Base-by-base conservation (phyloP, 2,329 filamentous ascomycete genomes). In the Phialocephala sp. region DNA sequence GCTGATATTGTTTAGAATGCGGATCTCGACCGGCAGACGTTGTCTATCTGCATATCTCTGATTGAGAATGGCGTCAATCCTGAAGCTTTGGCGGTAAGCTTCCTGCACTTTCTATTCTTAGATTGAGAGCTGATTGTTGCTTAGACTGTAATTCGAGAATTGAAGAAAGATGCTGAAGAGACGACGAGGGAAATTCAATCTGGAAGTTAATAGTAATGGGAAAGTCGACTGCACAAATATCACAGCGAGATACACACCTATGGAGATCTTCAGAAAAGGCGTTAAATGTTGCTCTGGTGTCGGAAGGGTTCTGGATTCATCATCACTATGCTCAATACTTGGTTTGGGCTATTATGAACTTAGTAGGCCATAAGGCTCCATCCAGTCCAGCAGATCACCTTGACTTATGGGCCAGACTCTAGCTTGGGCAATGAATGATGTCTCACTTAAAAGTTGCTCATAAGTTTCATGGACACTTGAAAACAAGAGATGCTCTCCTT, bases 51-150 rank as follows among this genome's bases (percentile, higher is more conserved):
- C 79, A 94, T 98, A 66, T 97, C 93, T 62, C 86, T 99, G 78
- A 96, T 99, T 72, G 95, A 99, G 80, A 97, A 97, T 76, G 95
- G 95, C 15, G 93, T 98, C 36, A 97, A 97, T 76, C 95, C 95
- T 0, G 94, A 98, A 77, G 95, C 94, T 0, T 83, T 99, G 37
- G 94, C 94, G 27, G 95, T 98, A 85, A 76, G 92, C 73, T 2
- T 14, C 54, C 27, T 18, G 24, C 4, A 4, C 36, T 2, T 37
- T 32, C 4, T 20, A 8, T 3, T 54, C 8, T n/a, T 24, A 22
- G 62, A 43, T 27, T 22, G 43, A 61, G n/a, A 27, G 35, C 69
- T 73, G 57, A 72, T 57, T 1, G 11, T 18, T 20, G 35, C 9
- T 24, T 61, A 76, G 75, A 69, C 74, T 56, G 74, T 77, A 8